Evolutionary conservation across 371 early-diverging fungal species (phyloP).

Genomic region (Massospora cicadina): DNA sequence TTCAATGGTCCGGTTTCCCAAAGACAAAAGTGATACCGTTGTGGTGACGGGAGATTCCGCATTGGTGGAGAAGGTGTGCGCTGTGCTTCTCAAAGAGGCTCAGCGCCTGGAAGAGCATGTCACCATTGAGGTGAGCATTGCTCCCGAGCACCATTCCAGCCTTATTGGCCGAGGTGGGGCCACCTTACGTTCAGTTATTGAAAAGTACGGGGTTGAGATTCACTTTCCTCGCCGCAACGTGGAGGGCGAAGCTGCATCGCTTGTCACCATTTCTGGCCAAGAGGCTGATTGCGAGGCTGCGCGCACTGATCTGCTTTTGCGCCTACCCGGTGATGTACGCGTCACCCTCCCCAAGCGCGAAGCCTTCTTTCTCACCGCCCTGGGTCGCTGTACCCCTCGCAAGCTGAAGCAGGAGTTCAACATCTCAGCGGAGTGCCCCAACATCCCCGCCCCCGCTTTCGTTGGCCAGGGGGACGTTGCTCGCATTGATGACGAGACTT

Average conservation of each 20-base stretch:
- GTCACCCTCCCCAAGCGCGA: slow-evolving; percentile 22
- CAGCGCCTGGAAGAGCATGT: slow-evolving; percentile 21
- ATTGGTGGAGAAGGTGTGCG: slow-evolving; percentile 29
- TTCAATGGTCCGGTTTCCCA: slow-evolving; percentile 34
- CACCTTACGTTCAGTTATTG: slow-evolving; percentile 31
- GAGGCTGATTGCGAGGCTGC: slow-evolving; percentile 38
- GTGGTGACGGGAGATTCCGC: slow-evolving; percentile 29
- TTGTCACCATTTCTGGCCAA: slow-evolving; percentile 32
- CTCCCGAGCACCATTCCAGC: slow-evolving; percentile 31
- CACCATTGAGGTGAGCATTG: slow-evolving; percentile 22
- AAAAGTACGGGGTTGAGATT: slow-evolving; percentile 31
- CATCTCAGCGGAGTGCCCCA: slow-evolving; percentile 25
- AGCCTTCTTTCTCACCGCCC: slow-evolving; percentile 23
- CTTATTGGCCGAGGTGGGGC: slow-evolving; percentile 44
- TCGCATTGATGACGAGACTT: slow-evolving; percentile 21
- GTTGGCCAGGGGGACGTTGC: slow-evolving; percentile 11
- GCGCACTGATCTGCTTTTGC: slow-evolving; percentile 15
- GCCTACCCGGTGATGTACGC: slow-evolving; percentile 5
- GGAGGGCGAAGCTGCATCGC: slow-evolving; percentile 14
- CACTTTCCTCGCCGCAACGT: slow-evolving; percentile 26
- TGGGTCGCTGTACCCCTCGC: slow-evolving; percentile 23
- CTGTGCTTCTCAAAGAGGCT: slow-evolving; percentile 26
- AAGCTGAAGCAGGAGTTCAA: slow-evolving; percentile 26
- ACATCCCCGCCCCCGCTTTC: slow-evolving; percentile 10
- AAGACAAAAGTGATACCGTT: slow-evolving; percentile 20